Conservation (phyloP, 371 early-diverging fungal species). For the Mucor plumbeus region DNA sequence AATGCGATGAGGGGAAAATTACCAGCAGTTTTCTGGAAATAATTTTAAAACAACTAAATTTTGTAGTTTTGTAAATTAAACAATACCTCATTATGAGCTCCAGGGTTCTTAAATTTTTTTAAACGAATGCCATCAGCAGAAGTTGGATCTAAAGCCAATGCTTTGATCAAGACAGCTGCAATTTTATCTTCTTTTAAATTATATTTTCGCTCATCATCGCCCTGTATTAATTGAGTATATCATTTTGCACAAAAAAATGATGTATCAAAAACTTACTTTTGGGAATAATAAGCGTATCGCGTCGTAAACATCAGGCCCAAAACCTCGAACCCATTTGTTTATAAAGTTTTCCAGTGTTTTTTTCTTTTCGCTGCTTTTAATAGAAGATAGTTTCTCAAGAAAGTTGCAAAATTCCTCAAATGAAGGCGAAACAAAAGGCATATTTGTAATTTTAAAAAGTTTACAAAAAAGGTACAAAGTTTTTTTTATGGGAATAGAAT, state of each 20-base stretch:
- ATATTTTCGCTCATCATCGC: slow-evolving; percentile 50
- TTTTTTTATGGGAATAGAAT: not conserved
- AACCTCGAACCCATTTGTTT: not conserved
- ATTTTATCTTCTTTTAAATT: slow-evolving; percentile 72
- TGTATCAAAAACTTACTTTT: slow-evolving; percentile 3
- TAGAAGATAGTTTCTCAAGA: not conserved
- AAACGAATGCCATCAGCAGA: slow-evolving; percentile 63
- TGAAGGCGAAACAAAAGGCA: not conserved
- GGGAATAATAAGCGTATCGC: slow-evolving; percentile 6
- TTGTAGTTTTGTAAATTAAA: not conserved
- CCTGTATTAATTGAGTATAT: not conserved
- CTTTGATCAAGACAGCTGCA: slow-evolving; percentile 66
- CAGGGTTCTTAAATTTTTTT: slow-evolving; percentile 56
- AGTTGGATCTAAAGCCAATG: slow-evolving; percentile 55
- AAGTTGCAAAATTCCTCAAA: slow-evolving; percentile 4
- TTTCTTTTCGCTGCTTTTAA: slow-evolving; percentile 3
- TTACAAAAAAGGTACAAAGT: not conserved
- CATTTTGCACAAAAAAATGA: not conserved
- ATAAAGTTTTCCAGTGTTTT: not conserved
- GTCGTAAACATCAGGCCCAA: slow-evolving; percentile 7
- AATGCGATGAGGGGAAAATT: slow-evolving; percentile 61
- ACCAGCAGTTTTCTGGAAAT: slow-evolving; percentile 28
- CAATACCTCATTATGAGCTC: not conserved
- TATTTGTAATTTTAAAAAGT: not conserved
- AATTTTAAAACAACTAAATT: not conserved